phyloP scores from a whole-genome alignment of 139 green algal genomes.

The Volvox africanus region DNA sequence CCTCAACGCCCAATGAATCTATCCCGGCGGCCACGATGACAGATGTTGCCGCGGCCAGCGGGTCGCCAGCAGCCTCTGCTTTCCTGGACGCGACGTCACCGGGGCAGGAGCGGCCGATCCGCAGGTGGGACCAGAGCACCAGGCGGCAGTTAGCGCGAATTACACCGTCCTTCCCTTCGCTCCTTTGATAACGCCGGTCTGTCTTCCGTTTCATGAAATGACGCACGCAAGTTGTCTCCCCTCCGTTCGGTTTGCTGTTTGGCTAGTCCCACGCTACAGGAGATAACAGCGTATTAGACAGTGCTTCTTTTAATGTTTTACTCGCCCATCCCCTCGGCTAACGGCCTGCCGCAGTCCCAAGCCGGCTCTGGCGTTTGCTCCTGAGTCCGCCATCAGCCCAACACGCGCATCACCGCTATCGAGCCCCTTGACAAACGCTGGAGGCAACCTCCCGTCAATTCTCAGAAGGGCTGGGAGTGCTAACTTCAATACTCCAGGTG shows the following conservation, averaged over 20 bases:
- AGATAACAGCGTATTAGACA: too few relatives aligned
- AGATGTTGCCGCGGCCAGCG: neutral
- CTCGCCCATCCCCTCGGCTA: too few relatives aligned
- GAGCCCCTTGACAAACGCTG: neutral
- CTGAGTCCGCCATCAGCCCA: neutral
- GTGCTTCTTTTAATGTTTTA: too few relatives aligned
- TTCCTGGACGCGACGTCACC: neutral
- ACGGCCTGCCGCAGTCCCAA: neutral
- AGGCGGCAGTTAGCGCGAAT: too few relatives aligned
- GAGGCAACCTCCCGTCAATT: constrained; percentile 9
- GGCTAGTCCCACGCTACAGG: too few relatives aligned
- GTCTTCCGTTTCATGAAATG: too few relatives aligned
- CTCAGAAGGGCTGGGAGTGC: neutral
- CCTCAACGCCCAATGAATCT: neutral
- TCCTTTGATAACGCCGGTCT: too few relatives aligned
- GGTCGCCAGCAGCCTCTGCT: neutral
- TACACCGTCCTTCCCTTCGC: too few relatives aligned
- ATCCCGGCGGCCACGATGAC: neutral
- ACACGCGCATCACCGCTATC: neutral
- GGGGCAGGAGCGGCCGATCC: neutral
- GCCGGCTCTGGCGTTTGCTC: neutral
- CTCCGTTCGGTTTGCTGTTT: too few relatives aligned
- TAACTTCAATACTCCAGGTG: neutral
- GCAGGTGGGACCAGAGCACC: too few relatives aligned
- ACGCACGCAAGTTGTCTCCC: too few relatives aligned